Conservation (phyloP, 2,329 filamentous ascomycete species). For the Cladophialophora yegresii region DNA sequence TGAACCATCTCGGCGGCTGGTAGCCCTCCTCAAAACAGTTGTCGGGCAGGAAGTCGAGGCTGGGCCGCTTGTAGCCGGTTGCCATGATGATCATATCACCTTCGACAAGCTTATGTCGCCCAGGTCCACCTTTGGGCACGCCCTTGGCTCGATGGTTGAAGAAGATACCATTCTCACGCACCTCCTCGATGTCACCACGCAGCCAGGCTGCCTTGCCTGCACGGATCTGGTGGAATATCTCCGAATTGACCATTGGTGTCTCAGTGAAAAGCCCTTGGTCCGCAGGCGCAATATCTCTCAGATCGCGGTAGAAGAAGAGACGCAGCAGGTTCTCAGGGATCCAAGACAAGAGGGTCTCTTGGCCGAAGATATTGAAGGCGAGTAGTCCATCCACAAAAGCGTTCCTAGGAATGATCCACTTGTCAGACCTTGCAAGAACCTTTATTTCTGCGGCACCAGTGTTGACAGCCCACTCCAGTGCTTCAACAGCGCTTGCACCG, state of each 20-base stretch:
- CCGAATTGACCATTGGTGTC: conserved; percentile 84
- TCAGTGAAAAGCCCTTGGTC: conserved; percentile 74
- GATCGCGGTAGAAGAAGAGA: conserved; percentile 79
- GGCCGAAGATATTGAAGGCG: conserved; percentile 75
- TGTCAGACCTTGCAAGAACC: conserved; percentile 75
- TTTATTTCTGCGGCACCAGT: conserved; percentile 68
- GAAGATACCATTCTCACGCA: conserved; percentile 63
- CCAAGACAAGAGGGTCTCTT: conserved; percentile 73
- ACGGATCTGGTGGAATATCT: conserved; percentile 75
- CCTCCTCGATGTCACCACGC: conserved; percentile 72
- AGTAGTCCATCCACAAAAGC: conserved; percentile 71
- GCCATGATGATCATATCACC: conserved; percentile 81
- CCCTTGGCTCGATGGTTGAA: conserved; percentile 73
- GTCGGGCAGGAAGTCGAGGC: conserved; percentile 70
- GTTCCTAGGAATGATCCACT: conserved; percentile 86
- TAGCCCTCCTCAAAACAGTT: conserved; percentile 74
- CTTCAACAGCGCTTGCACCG: conserved; percentile 79
- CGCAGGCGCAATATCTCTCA: conserved; percentile 70
- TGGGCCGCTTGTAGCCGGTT: conserved; percentile 76
- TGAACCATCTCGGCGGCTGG: conserved; percentile 80
- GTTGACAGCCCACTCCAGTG: conserved; percentile 73
- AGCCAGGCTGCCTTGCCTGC: conserved; percentile 74
- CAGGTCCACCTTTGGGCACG: conserved; percentile 74
- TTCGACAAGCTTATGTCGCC: conserved; percentile 64
- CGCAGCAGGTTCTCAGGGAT: conserved; percentile 75